Percentiles rank a stretch among this genome's conserved stretches.
These are phyloP conservation scores for Dactylellina parvicollis DNA, from an alignment of 2,329 filamentous ascomycete species.

Conservation along the genomic window DNA sequence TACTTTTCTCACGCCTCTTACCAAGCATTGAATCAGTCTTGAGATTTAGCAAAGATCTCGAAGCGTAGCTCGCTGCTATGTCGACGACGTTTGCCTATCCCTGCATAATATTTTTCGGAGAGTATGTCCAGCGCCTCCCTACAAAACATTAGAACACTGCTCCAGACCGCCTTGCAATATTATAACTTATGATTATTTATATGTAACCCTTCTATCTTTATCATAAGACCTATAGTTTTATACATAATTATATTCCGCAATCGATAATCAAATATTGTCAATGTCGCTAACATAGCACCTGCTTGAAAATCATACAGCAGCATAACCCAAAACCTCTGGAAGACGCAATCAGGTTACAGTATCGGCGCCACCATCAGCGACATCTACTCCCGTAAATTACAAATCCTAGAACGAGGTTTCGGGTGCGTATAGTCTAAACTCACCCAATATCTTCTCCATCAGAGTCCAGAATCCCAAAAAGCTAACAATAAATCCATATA, in stretches of 20 bases:
- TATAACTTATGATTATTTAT: no score
- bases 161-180: no score
- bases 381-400: conserved; percentile 71
- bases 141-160: no score
- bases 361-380: conserved; percentile 15
- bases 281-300: background rate
- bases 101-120: conserved; percentile 13
- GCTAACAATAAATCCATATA: background rate
- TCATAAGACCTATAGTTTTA: no score
- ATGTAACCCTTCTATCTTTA: no score
- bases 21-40: no score
- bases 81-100: background rate
- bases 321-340: conserved; percentile 18
- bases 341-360: conserved; percentile 13
- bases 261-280: background rate
- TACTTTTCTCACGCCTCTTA: no score
- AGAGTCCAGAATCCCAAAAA: no score
- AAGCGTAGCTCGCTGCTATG: no score
- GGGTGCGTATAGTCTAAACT: conserved; percentile 63
- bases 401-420: conserved; percentile 88
- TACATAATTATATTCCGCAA: no score
- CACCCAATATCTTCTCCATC: background rate
- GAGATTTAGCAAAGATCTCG: no score
- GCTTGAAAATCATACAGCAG: background rate
- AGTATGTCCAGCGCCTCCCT: no score